phyloP scores from a whole-genome alignment of 2,329 filamentous ascomycete genomes.

The Hirsutella rhossiliensis region DNA sequence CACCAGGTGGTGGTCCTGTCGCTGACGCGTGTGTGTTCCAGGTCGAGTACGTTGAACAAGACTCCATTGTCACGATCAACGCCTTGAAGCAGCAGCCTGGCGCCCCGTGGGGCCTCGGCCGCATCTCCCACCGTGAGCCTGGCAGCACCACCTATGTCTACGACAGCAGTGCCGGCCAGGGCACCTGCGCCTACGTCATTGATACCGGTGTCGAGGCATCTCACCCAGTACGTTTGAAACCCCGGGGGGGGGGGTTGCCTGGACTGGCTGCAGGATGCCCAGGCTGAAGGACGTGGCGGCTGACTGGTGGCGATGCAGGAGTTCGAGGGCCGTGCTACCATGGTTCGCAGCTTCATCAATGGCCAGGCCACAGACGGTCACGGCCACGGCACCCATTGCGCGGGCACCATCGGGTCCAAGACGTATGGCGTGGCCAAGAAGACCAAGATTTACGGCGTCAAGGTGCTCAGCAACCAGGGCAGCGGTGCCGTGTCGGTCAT shows the following conservation, averaged over 20 bases:
- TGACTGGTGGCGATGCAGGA: conserved; percentile 9
- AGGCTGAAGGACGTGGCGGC: no score
- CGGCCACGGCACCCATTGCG: conserved; percentile 18
- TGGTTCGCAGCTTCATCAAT: conserved; percentile 20
- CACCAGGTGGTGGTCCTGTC: background rate
- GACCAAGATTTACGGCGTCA: conserved; percentile 24
- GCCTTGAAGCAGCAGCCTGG: conserved; percentile 15
- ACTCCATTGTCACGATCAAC: conserved; percentile 10
- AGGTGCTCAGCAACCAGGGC: conserved; percentile 22
- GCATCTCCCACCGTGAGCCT: conserved; percentile 18
- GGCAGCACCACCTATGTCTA: conserved; percentile 17
- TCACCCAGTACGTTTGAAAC: conserved; percentile 20
- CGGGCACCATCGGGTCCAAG: conserved; percentile 18
- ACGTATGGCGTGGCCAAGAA: conserved; percentile 29
- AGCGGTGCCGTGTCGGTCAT: conserved; percentile 22
- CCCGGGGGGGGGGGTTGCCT: no score
- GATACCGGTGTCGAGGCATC: conserved; percentile 25
- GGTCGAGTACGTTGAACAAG: conserved; percentile 24
- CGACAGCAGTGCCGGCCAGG: conserved; percentile 20
- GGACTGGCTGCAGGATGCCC: no score
- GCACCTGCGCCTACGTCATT: conserved; percentile 28
- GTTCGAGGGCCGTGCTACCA: conserved; percentile 27
- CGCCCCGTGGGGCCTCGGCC: conserved; percentile 24
- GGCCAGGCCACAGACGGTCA: conserved; percentile 15
- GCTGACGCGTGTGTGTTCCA: background rate